Percentiles rank a stretch among this genome's conserved stretches.
Evolutionary conservation across 139 green algal genomes (phyloP).

Genomic region (Chlorella sp.): DNA sequence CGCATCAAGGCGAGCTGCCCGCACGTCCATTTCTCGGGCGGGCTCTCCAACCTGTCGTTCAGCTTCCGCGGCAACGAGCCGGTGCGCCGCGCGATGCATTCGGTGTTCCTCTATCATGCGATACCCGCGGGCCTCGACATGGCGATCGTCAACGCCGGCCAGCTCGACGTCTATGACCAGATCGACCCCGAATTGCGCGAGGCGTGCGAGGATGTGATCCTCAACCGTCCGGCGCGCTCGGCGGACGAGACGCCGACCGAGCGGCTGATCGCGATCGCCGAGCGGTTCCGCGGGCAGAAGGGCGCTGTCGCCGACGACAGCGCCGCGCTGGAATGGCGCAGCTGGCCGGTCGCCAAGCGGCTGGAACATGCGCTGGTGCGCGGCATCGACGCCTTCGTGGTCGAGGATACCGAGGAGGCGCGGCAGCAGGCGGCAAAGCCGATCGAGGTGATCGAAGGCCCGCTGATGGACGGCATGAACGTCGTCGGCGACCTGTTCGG

Average conservation of each 20-base stretch:
- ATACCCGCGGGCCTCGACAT: constrained; percentile 99
- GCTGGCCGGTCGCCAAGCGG: constrained; percentile 85
- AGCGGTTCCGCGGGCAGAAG: no score
- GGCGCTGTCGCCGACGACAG: no score
- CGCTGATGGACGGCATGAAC: constrained; percentile 99
- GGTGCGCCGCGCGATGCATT: constrained; percentile 95
- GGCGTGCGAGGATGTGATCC: constrained; percentile 97
- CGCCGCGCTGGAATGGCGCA: constrained; percentile 91
- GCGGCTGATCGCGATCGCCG: constrained; percentile 95
- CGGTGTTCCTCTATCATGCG: constrained; percentile 94
- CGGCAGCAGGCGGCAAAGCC: constrained; percentile 83
- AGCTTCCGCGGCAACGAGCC: constrained; percentile 98
- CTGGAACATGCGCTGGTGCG: constrained; percentile 96
- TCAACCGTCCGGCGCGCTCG: no score
- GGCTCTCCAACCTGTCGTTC: constrained; percentile 99
- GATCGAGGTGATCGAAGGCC: constrained; percentile 95
- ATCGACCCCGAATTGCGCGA: constrained; percentile 97
- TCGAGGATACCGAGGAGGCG: constrained; percentile 94
- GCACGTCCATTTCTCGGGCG: constrained; percentile 94
- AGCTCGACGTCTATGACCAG: constrained; percentile 95
- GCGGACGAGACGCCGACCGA: constrained; percentile 97
- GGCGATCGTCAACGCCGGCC: constrained; percentile 99
- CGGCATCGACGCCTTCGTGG: constrained; percentile 95
- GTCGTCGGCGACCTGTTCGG: constrained; percentile 98
- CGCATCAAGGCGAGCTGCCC: constrained; percentile 98